A percentile compares a stretch with the other conserved stretches of the same genome.
Evolutionary conservation across 305 asterid species (phyloP).

Genomic region (Andrographis paniculata): DNA sequence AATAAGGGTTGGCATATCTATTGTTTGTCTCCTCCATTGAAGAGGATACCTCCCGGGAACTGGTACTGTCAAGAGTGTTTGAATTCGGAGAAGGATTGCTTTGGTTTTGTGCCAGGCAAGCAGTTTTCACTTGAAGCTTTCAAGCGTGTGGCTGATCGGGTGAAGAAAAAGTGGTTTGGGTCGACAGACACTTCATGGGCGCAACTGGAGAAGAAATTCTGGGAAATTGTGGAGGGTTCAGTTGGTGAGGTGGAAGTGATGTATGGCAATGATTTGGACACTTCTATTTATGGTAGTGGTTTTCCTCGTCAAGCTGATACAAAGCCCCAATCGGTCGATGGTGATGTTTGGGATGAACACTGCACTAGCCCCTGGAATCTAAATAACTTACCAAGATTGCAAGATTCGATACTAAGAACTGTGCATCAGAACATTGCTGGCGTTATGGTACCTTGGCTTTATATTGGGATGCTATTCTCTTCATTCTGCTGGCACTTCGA

Average conservation of each 20-base stretch:
- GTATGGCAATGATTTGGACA: slow-evolving; percentile 95
- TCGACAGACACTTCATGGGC: slow-evolving; percentile 54
- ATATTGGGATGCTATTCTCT: slow-evolving; percentile 91
- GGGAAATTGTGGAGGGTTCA: slow-evolving; percentile 97
- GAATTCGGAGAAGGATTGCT: slow-evolving; percentile 83
- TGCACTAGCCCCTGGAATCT: slow-evolving; percentile 89
- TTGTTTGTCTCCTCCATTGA: slow-evolving; percentile 88
- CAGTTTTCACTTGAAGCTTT: slow-evolving; percentile 69
- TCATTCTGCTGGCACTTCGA: slow-evolving; percentile 99
- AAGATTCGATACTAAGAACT: slow-evolving; percentile 83
- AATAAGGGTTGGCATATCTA: slow-evolving; percentile 93
- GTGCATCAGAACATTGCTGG: slow-evolving; percentile 92
- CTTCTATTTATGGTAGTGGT: slow-evolving; percentile 84
- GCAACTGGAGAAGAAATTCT: slow-evolving; percentile 82
- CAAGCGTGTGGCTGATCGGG: slow-evolving; percentile 84
- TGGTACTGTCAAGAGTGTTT: slow-evolving; percentile 95
- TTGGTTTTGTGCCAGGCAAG: slow-evolving; percentile 91
- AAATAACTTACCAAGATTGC: slow-evolving; percentile 86
- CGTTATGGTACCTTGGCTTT: slow-evolving; percentile 98
- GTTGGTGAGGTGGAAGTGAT: slow-evolving; percentile 84
- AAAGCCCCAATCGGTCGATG: slow-evolving; percentile 46
- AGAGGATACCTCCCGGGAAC: slow-evolving; percentile 76
- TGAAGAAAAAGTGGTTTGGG: slow-evolving; percentile 90
- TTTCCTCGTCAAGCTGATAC: slow-evolving; percentile 62
- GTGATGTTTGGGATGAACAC: slow-evolving; percentile 69